Base-by-base conservation (phyloP, 345 rosid genomes). In the Lepidium africanum region DNA sequence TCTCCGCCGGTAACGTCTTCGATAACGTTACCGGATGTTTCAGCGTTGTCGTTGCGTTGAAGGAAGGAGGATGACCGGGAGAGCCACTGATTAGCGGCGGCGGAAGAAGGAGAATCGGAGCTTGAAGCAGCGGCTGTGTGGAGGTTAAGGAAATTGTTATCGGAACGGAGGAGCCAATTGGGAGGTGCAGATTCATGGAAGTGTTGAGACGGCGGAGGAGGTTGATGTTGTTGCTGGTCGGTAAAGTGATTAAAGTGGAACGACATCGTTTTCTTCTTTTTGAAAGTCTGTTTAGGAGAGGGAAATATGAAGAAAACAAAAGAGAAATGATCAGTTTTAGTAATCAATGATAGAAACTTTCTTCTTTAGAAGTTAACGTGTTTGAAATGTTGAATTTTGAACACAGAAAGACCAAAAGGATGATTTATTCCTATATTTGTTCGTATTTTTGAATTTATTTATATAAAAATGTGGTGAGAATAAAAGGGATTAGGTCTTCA, bases 131-230 rank as follows among this genome's bases (percentile, higher is more conserved):
- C 75, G 41, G 81, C 27, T 10, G 96, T 87, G 67, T 86, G 92
- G 25, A 88, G 93, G 80, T 91, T 91, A 14, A 94, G 79, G 82
- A 93, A 93, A 72, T 86, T 88, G 62, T 80, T 83, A 60, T 76
- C 81, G 48, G 81, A 57, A 27, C 92, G 87, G 80, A 90, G 89
- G 65, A 86, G 84, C 97, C 99, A 91, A 69, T 78, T 91, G 23
- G 73, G 71, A 7, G 93, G 81, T 36, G 83, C 16, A 10, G 77
- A 74, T 77, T 83, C 90, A 1, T 77, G 56, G 33, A 81, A 67
- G 68, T 78, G 79, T 38, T 72, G 80, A 5, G 71, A 82, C 3
- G 70, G 81, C n/a, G 59, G 80, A 7, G 74, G 76, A 7, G 72
- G 82, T 3, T 51, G 77, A 15, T 73, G 83, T 10, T 27, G 81